These are phyloP conservation scores for Verticillium zaregamsianum DNA, from an alignment of 2,329 filamentous ascomycete genomes.

Conservation along the genomic window DNA sequence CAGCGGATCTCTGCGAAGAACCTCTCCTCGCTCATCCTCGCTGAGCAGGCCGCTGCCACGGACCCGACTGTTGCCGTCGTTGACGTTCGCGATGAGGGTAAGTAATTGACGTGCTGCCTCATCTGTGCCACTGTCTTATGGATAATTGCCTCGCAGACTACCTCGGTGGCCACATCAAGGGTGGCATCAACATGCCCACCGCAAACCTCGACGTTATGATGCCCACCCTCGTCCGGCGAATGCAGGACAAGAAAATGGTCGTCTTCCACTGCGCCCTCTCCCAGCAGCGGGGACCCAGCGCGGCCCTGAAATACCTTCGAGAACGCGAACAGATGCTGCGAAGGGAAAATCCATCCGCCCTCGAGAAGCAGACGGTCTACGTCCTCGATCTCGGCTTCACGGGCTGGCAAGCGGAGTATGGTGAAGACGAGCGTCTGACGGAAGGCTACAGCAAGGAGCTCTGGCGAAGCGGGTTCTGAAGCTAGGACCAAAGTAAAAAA, in stretches of 20 bases:
- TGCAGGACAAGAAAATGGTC: slow-evolving; percentile 75
- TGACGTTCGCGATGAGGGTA: slow-evolving; percentile 84
- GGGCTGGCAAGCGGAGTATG: slow-evolving; percentile 83
- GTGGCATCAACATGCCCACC: slow-evolving; percentile 72
- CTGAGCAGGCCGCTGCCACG: slow-evolving; percentile 33
- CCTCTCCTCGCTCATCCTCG: slow-evolving; percentile 63
- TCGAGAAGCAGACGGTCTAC: slow-evolving; percentile 63
- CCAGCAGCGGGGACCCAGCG: slow-evolving; percentile 83
- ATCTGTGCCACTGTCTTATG: neutral
- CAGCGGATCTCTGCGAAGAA: slow-evolving; percentile 63
- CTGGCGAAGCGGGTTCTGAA: slow-evolving; percentile 61
- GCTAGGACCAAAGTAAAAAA: neutral
- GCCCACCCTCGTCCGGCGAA: slow-evolving; percentile 75
- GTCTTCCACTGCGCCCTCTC: slow-evolving; percentile 93
- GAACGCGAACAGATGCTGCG: slow-evolving; percentile 54
- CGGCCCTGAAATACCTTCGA: slow-evolving; percentile 74
- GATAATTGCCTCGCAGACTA: slow-evolving; percentile 56
- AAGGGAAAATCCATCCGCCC: slow-evolving; percentile 13
- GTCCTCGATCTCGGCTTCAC: slow-evolving; percentile 82
- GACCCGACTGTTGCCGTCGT: slow-evolving; percentile 64
- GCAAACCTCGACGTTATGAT: slow-evolving; percentile 68
- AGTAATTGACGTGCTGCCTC: slow-evolving; percentile 13
- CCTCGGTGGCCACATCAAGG: slow-evolving; percentile 83
- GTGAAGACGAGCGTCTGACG: slow-evolving; percentile 73
- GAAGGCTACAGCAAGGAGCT: slow-evolving; percentile 81